Conservation (phyloP, 2,329 filamentous ascomycete species). For the Aspergillus felis region DNA sequence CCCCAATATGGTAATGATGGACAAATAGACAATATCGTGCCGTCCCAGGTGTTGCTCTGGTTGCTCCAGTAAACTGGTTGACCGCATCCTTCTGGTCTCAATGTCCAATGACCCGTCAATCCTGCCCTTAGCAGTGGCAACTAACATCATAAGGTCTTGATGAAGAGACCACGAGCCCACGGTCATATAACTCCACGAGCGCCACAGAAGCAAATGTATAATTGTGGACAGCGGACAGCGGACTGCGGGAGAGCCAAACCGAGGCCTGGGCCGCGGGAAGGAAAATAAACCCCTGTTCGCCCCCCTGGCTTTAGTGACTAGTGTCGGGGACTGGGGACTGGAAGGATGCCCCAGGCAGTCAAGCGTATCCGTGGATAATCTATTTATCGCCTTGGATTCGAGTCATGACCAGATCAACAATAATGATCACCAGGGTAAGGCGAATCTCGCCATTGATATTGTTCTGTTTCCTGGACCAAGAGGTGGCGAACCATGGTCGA, state of each 20-base stretch:
- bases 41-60: conserved; percentile 13
- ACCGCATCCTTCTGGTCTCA: neutral
- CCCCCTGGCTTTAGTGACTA: neutral
- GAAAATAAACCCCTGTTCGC: neutral
- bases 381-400: neutral
- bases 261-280: neutral
- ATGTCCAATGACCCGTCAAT: neutral
- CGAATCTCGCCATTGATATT: neutral
- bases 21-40: conserved; percentile 3
- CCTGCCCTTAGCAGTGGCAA: neutral
- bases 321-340: neutral
- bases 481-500: neutral
- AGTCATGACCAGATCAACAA: neutral
- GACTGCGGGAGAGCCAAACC: neutral
- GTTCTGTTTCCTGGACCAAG: neutral
- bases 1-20: neutral
- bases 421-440: neutral
- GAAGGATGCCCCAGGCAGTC: neutral
- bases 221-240: neutral
- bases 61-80: neutral
- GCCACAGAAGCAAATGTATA: neutral
- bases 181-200: no score
- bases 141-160: neutral
- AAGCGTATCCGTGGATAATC: neutral
- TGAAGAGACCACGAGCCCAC: neutral